phyloP scores from a whole-genome alignment of 768 basidiomycete genomes.

The Psilocybe subaeruginosa region DNA sequence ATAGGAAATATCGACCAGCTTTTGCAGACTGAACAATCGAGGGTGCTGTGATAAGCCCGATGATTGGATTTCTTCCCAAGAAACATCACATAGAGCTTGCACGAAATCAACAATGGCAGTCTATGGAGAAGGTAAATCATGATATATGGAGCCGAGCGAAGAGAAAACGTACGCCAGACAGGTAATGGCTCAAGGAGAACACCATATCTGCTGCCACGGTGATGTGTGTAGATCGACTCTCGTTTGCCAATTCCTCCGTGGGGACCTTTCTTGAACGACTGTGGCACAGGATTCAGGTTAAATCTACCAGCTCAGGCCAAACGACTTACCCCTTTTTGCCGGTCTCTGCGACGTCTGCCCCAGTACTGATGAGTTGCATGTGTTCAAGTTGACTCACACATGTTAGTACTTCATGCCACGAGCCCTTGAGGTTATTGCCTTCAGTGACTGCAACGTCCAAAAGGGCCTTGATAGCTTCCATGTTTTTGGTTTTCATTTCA shows the following conservation, averaged over 20 bases:
- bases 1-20: conserved; percentile 98
- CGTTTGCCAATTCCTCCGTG: conserved; percentile 94
- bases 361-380: conserved; percentile 96
- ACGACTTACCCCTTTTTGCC: conserved; percentile 76
- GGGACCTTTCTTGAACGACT: conserved; percentile 65
- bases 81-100: conserved; percentile 92
- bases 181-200: conserved; percentile 92
- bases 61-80: conserved; percentile 99
- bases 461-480: conserved; percentile 97
- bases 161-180: conserved; percentile 83
- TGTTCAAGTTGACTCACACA: conserved; percentile 99
- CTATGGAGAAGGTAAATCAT: conserved; percentile 41
- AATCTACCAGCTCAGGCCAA: neutral
- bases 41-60: conserved; percentile 94
- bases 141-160: neutral
- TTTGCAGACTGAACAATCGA: conserved; percentile 94
- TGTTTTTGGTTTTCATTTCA: conserved; percentile 99
- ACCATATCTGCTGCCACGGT: conserved; percentile 99
- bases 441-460: conserved; percentile 96
- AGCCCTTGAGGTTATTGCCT: conserved; percentile 93
- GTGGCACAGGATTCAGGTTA: conserved; percentile 7
- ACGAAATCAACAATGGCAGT: conserved; percentile 98
- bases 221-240: conserved; percentile 96
- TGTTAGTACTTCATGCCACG: conserved; percentile 94
- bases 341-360: conserved; percentile 80